Evolutionary conservation across 2,329 filamentous ascomycete species (phyloP).

Genomic region (Ceratocystis lukuohia): DNA sequence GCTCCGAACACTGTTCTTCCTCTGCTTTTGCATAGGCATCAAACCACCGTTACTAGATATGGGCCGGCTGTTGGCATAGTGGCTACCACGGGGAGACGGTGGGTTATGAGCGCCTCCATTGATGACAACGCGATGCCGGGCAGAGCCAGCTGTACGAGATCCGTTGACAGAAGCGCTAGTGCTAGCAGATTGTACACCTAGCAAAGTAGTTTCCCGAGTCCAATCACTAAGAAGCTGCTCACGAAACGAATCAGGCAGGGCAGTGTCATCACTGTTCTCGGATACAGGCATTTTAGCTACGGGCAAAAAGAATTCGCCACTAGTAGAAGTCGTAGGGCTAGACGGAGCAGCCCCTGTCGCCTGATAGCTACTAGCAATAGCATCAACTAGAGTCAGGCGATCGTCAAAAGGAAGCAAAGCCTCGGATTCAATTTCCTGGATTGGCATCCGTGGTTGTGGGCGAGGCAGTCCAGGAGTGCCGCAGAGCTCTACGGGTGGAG

Average conservation of each 20-base stretch:
- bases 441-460: constrained; percentile 34
- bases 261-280: constrained; percentile 31
- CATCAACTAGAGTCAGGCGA: constrained; percentile 55
- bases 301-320: constrained; percentile 29
- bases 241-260: constrained; percentile 51
- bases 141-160: constrained; percentile 49
- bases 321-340: constrained; percentile 58
- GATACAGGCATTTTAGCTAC: constrained; percentile 8
- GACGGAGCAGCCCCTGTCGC: constrained; percentile 50
- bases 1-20: constrained; percentile 43
- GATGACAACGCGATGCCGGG: constrained; percentile 45
- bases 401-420: constrained; percentile 64
- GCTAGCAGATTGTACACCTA: constrained; percentile 52
- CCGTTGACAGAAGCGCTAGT: constrained; percentile 64
- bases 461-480: constrained; percentile 36
- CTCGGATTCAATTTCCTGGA: constrained; percentile 45
- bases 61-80: constrained; percentile 36
- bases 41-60: constrained; percentile 31
- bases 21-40: constrained; percentile 31
- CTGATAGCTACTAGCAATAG: constrained; percentile 59
- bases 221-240: constrained; percentile 70
- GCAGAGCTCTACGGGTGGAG: constrained; percentile 49
- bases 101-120: constrained; percentile 34
- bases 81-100: constrained; percentile 29
- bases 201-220: constrained; percentile 61